Evolutionary conservation across 768 basidiomycete species (phyloP).

Genomic region (Podaxis mareebaensis): DNA sequence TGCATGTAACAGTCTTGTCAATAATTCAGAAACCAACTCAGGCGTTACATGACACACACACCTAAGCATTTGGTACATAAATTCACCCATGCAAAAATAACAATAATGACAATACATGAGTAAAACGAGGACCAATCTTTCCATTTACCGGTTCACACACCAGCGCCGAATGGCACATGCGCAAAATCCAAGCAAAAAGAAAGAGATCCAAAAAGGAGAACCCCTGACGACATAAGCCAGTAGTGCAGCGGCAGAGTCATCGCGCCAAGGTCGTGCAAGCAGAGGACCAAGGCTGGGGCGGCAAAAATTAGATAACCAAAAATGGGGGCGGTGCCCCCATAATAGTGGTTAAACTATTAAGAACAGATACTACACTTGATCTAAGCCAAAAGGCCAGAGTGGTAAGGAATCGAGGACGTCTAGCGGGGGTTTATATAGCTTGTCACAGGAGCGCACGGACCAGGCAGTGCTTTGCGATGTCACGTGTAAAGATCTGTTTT

Average conservation of each 20-base stretch:
- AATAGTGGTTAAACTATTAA: slow-evolving; percentile 66
- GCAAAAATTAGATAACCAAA: slow-evolving; percentile 61
- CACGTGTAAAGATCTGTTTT: neutral
- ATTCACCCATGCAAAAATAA: too few species aligned
- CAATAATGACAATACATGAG: too few species aligned
- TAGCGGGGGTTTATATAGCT: neutral
- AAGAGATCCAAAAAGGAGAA: too few species aligned
- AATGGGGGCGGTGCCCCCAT: slow-evolving; percentile 54
- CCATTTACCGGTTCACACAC: neutral
- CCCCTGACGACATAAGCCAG: slow-evolving; percentile 62
- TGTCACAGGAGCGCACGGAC: neutral
- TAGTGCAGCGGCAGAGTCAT: slow-evolving; percentile 56
- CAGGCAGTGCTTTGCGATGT: neutral
- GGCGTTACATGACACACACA: too few species aligned
- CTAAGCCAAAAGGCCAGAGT: slow-evolving; percentile 84
- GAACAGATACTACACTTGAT: slow-evolving; percentile 90
- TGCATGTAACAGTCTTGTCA: neutral
- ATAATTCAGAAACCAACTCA: neutral
- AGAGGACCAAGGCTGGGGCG: slow-evolving; percentile 50
- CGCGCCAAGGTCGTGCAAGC: slow-evolving; percentile 49
- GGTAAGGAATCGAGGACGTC: slow-evolving; percentile 40
- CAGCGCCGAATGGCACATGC: neutral
- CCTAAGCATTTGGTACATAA: too few species aligned
- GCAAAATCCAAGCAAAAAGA: neutral
- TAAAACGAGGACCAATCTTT: neutral